These are phyloP conservation scores for Huntiella abstrusa DNA, from an alignment of 2,329 filamentous ascomycete species.

Conservation along the genomic window DNA sequence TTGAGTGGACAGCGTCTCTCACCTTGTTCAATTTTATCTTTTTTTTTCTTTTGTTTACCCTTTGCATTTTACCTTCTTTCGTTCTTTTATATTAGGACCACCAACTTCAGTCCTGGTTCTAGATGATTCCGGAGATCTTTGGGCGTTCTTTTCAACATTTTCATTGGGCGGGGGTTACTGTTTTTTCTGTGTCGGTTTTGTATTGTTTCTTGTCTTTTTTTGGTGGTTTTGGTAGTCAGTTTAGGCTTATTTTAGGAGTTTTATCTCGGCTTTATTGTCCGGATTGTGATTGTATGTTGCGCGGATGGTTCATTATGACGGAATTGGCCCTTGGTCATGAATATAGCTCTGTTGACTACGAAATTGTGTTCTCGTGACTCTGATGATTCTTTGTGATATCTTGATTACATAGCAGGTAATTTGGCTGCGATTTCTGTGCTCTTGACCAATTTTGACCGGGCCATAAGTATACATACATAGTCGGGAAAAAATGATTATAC, in stretches of 20 bases:
- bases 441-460: not conserved
- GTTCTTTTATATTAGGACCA: not conserved
- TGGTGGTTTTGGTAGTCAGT: not conserved
- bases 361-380: too few relatives aligned
- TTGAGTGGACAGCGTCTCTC: conserved; percentile 11
- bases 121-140: not conserved
- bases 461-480: conserved; percentile 6
- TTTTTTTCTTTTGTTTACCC: not conserved
- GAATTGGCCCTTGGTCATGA: too few relatives aligned
- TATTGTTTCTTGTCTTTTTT: conserved; percentile 1
- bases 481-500: not conserved
- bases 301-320: not conserved
- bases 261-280: not conserved
- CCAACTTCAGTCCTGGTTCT: not conserved
- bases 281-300: not conserved
- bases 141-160: not conserved
- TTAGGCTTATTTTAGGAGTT: not conserved
- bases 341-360: too few relatives aligned
- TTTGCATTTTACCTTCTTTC: not conserved
- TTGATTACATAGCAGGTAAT: too few relatives aligned
- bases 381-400: too few relatives aligned
- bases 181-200: not conserved
- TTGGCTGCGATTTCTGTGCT: not conserved
- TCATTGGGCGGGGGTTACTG: conserved; percentile 3
- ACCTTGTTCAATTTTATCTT: conserved; percentile 4